Percentiles rank a stretch among this genome's conserved stretches.
These are phyloP conservation scores for Coemansia sp. DNA, from an alignment of 192 early-diverging fungal genomes.

Conservation along the genomic window DNA sequence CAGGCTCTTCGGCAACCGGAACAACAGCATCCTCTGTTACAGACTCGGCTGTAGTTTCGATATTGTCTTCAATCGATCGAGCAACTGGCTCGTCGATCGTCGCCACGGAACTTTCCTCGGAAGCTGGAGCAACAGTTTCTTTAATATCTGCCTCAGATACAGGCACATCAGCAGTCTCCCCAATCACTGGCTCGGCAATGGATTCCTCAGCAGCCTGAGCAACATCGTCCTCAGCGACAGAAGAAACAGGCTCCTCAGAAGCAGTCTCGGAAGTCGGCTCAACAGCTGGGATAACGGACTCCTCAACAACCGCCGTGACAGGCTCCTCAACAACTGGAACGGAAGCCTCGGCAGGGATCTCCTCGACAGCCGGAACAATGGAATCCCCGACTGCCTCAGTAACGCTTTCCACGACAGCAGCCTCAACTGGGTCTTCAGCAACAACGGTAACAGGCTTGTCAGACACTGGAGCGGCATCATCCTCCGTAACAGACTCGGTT, in stretches of 20 bases:
- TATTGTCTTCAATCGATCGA: not conserved
- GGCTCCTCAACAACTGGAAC: not conserved
- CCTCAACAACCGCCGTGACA: not conserved
- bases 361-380: not conserved
- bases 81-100: not conserved
- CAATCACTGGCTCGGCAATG: not conserved
- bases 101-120: not conserved
- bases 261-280: not conserved
- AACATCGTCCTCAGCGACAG: not conserved
- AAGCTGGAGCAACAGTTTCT: not conserved
- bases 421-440: not conserved
- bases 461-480: too few relatives aligned
- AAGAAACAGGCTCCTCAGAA: not conserved
- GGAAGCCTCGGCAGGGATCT: not conserved
- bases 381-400: too few relatives aligned
- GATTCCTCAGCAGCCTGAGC: not conserved
- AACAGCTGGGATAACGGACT: not conserved
- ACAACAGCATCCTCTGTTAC: not conserved
- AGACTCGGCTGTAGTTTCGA: not conserved
- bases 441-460: not conserved
- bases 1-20: not conserved
- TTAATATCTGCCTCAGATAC: not conserved
- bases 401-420: not conserved
- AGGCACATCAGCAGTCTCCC: slow-evolving; percentile 2
- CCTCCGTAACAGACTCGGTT: not conserved